Conservation (phyloP, 306 rosid genomes). For the Pyrus betulifolia region DNA sequence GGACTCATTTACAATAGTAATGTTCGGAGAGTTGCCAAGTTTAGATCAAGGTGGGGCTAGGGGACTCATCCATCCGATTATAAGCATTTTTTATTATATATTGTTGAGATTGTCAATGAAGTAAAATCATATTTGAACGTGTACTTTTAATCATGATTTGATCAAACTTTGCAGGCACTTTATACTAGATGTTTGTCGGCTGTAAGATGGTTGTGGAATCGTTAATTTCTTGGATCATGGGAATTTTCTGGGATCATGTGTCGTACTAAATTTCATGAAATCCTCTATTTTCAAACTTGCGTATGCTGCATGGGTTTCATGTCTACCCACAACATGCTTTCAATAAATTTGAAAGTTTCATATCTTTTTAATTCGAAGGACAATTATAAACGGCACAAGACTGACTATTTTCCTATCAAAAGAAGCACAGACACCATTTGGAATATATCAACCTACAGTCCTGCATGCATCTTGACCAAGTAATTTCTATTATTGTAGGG, state of each 20-base stretch:
- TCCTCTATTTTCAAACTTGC: background rate
- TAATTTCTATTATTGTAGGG: background rate
- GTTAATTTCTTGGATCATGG: conserved; percentile 47
- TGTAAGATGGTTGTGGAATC: conserved; percentile 18
- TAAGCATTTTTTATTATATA: background rate
- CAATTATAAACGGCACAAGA: background rate
- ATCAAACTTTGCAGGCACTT: background rate
- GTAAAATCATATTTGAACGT: background rate
- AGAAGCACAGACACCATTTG: background rate
- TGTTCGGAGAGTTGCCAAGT: no score
- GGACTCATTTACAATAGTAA: no score
- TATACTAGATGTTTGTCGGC: background rate
- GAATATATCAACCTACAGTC: background rate
- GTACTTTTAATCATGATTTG: background rate
- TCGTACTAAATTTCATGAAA: conserved; percentile 28
- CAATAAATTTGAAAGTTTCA: background rate
- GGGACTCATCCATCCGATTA: no score
- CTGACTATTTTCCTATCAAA: background rate
- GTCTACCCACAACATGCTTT: background rate
- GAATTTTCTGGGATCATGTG: conserved; percentile 40
- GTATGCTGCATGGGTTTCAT: background rate
- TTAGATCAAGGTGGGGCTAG: no score
- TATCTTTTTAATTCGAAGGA: background rate
- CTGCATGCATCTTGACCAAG: background rate
- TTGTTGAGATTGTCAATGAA: background rate